phyloP scores from a whole-genome alignment of 768 basidiomycete species.

The Roridomyces roridus region DNA sequence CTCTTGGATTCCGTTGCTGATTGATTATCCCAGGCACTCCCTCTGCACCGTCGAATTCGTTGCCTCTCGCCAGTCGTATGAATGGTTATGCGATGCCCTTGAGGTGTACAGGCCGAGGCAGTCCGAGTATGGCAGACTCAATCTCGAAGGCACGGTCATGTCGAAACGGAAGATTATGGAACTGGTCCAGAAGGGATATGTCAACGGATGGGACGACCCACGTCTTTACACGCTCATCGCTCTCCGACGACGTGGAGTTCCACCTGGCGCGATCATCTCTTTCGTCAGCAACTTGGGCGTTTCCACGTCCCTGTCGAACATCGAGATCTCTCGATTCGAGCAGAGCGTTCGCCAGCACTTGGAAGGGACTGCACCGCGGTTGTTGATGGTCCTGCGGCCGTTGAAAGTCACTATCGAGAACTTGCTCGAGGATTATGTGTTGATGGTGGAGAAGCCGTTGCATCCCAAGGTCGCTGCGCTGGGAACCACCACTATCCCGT shows the following conservation, averaged over 20 bases:
- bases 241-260: conserved; percentile 91
- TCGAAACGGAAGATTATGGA: conserved; percentile 95
- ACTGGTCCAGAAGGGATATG: conserved; percentile 84
- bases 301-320: conserved; percentile 82
- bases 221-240: conserved; percentile 97
- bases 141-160: conserved; percentile 92
- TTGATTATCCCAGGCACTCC: conserved; percentile 72
- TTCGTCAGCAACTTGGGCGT: conserved; percentile 97
- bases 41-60: conserved; percentile 97
- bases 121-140: conserved; percentile 94
- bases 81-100: conserved; percentile 98
- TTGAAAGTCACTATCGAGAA: conserved; percentile 93
- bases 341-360: conserved; percentile 88
- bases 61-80: conserved; percentile 94
- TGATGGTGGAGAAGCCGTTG: conserved; percentile 87
- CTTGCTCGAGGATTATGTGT: conserved; percentile 81
- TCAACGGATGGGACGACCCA: conserved; percentile 96
- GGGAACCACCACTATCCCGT: conserved; percentile 81
- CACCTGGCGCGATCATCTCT: conserved; percentile 93
- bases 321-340: conserved; percentile 90
- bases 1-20: conserved; percentile 2
- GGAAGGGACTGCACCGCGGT: conserved; percentile 84
- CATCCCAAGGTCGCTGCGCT: conserved; percentile 94
- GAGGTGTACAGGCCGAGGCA: conserved; percentile 97
- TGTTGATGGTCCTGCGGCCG: conserved; percentile 91